These are phyloP conservation scores for Picea mariana DNA, from an alignment of 83 land plant genomes.

Conservation along the genomic window DNA sequence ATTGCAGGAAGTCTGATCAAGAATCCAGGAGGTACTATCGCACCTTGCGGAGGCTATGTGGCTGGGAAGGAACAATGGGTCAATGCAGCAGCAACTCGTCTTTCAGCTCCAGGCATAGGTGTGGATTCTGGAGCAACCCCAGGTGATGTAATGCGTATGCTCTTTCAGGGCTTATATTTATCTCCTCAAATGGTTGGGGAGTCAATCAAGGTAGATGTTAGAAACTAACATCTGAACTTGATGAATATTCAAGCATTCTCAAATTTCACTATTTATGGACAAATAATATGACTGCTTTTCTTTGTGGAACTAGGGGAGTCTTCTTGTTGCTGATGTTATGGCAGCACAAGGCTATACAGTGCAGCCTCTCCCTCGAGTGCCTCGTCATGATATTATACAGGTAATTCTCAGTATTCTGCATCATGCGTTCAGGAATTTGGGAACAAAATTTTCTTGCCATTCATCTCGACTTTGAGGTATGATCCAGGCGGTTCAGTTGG, in stretches of 20 bases:
- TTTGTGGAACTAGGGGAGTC: conserved; percentile 58
- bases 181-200: conserved; percentile 93
- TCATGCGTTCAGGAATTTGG: neutral
- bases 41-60: conserved; percentile 95
- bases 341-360: conserved; percentile 74
- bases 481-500: conserved; percentile 84
- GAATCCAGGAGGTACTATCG: conserved; percentile 94
- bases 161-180: conserved; percentile 89
- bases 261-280: neutral
- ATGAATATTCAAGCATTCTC: neutral
- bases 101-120: conserved; percentile 94
- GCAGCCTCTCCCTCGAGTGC: conserved; percentile 60
- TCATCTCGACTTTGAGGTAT: neutral
- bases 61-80: conserved; percentile 83
- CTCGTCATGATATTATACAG: conserved; percentile 87
- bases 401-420: conserved; percentile 17
- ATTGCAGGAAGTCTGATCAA: conserved; percentile 97
- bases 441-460: neutral
- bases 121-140: conserved; percentile 83
- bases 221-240: neutral
- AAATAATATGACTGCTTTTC: neutral
- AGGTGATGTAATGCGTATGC: conserved; percentile 76
- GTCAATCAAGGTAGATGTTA: conserved; percentile 71
- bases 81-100: conserved; percentile 84
- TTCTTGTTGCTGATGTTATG: conserved; percentile 88